Base-by-base conservation (phyloP, 2,329 filamentous ascomycete species). In the Diaporthe batatas region DNA sequence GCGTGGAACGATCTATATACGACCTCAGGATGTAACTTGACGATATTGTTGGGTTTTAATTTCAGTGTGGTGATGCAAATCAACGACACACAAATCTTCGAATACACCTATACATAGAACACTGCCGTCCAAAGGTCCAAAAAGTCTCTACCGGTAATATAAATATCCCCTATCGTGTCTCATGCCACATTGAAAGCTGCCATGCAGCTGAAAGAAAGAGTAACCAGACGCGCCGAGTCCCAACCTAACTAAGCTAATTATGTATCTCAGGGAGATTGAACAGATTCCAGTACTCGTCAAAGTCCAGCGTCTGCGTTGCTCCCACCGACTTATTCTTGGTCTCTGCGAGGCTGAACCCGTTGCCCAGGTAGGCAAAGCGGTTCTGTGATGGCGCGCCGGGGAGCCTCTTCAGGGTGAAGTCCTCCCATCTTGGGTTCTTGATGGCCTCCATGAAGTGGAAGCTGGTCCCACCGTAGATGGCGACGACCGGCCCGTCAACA, bases 391-490 rank as follows among this genome's bases (percentile, higher is more conserved):
- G 55, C 11, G 36, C 57, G 1, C 23, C 68, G n/a, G 75, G 76
- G 6, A 75, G 74, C 39, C 77, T 73, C 34, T 72, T 75, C 7
- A 78, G 67, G 11, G 77, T 70, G n/a, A 75, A 79, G 47, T 79
- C 77, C 54, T 79, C 78, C 77, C 77, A 79, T 6, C 77, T 74
- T 7, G 78, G 78, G 1, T 74, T 75, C 54, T 74, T 72, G 44
- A 79, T 71, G 0, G 76, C 75, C 75, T 79, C 76, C 3, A 79
- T 77, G 72, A 77, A 78, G 59, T 79, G 77, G 44, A 79, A 75
- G 0, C 76, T 72, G 6, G 75, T 77, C 6, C 78, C 77, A 1
- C 77, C 77, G 76, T 77, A 80, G 75, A 78, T 77, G 75, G 77
- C 78, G 1, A 76, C 74, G 64, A 77, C 76, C 14, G 77, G 75